Base-by-base conservation (phyloP, 1,139 yeast genomes). In the Insectozyma bohioensis region DNA sequence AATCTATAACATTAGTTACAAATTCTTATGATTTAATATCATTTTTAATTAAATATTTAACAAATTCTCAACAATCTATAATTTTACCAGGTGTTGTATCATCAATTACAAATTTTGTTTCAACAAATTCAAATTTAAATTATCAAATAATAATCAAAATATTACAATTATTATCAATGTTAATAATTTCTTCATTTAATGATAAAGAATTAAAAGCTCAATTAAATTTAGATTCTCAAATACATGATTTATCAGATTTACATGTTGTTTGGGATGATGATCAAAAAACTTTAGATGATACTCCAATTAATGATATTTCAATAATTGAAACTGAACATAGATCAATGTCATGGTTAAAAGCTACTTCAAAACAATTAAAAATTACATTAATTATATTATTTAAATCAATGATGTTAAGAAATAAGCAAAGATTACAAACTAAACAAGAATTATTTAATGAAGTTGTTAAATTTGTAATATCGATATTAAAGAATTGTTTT, bases 361-460 rank as follows among this genome's bases (percentile, higher is more conserved):
- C 81, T 0, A 80, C 90, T 0, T 64, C 82, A 2, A 61, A 63
- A 20, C 92, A 85, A 47, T 64, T 85, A 15, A 72, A 69, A 31
- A 51, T 68, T 5, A 67, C 78, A 2, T 54, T 79, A 22, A 43
- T 63, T 2, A 47, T 55, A 5, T 50, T 60, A 36, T 60, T 63
- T 51, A 56, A 58, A 43, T 44, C 53, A 28, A 29, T 59, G 3
- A 33, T 58, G 12, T 26, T 43, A 16, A 34, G 39, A 24, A 43
- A 51, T 30, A 44, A 35, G 31, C 28, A 34, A 15, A 54, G 60
- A 30, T 33, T 61, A 2, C 51, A 51, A 34, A 43, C 52, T 8
- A 61, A 59, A 29, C 32, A 42, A 2, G 51, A 51, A 24, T 41
- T 67, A 6, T 45, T 43, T 5, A 45, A 51, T 2, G 48, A 52